A percentile compares a stretch with the other conserved stretches of the same genome.
Evolutionary conservation across 2,329 filamentous ascomycete genomes (phyloP).

Genomic region (Phaeoacremonium minimum): DNA sequence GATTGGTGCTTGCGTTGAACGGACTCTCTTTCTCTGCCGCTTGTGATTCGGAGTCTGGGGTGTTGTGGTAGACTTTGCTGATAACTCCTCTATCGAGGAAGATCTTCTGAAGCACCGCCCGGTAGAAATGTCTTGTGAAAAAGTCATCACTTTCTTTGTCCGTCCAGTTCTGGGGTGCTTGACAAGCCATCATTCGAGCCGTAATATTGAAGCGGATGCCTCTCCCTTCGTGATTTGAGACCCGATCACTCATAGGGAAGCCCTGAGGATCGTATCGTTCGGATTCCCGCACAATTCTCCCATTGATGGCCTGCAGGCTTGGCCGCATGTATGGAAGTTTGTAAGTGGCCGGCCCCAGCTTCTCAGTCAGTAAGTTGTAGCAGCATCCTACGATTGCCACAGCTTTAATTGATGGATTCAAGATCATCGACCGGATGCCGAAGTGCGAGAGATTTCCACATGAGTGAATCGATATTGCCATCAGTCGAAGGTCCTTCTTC

Average conservation of each 20-base stretch:
- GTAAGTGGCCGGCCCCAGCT: slow-evolving; percentile 79
- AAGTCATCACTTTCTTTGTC: slow-evolving; percentile 75
- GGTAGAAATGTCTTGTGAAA: slow-evolving; percentile 90
- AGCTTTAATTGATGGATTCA: slow-evolving; percentile 82
- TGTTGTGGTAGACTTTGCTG: slow-evolving; percentile 45
- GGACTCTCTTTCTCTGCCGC: slow-evolving; percentile 17
- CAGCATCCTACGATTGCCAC: slow-evolving; percentile 96
- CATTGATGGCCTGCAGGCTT: slow-evolving; percentile 61
- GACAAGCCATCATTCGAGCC: slow-evolving; percentile 95
- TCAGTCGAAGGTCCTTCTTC: slow-evolving; percentile 48
- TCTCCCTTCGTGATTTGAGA: slow-evolving; percentile 50
- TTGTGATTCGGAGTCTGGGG: slow-evolving; percentile 15
- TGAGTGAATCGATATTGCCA: slow-evolving; percentile 94
- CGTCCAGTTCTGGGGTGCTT: slow-evolving; percentile 92
- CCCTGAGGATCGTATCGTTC: slow-evolving; percentile 80
- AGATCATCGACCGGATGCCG: slow-evolving; percentile 76
- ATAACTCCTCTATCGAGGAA: slow-evolving; percentile 83
- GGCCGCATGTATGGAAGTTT: slow-evolving; percentile 77
- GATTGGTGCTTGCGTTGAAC: slow-evolving; percentile 61
- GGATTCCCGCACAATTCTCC: slow-evolving; percentile 63
- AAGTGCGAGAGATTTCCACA: slow-evolving; percentile 98
- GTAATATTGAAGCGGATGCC: slow-evolving; percentile 91
- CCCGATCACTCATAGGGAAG: slow-evolving; percentile 81
- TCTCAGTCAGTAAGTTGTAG: slow-evolving; percentile 93
- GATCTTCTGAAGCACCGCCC: slow-evolving; percentile 85